phyloP scores from a whole-genome alignment of 2,329 filamentous ascomycete species.

The Cordyceps fumosorosea region DNA sequence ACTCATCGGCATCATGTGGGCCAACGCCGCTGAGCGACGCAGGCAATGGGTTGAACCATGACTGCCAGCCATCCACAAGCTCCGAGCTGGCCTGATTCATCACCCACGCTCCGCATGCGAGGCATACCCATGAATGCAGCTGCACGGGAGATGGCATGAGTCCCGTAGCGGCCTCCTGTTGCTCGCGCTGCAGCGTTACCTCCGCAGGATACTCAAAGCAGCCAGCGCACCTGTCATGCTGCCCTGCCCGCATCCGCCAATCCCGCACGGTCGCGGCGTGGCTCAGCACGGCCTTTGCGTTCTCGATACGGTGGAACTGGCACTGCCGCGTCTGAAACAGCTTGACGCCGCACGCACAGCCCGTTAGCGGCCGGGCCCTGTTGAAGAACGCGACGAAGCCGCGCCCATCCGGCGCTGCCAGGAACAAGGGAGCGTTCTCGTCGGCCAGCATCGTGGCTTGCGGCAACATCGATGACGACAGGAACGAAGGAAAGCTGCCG shows the following conservation, averaged over 20 bases:
- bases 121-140: conserved; percentile 25
- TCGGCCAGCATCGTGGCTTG: no score
- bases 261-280: conserved; percentile 20
- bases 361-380: conserved; percentile 23
- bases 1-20: neutral
- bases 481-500: neutral
- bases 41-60: conserved; percentile 14
- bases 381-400: neutral
- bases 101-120: conserved; percentile 27
- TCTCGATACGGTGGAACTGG: conserved; percentile 27
- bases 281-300: conserved; percentile 20
- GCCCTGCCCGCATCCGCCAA: conserved; percentile 21
- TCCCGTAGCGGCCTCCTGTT: neutral
- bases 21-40: neutral
- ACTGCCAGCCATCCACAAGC: conserved; percentile 17
- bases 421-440: neutral
- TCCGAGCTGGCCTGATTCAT: conserved; percentile 20
- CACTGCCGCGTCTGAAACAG: conserved; percentile 28
- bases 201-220: conserved; percentile 19
- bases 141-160: neutral
- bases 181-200: neutral
- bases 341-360: conserved; percentile 32
- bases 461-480: no score
- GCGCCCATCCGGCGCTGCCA: neutral
- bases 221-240: conserved; percentile 24